Percentiles rank a stretch among this genome's conserved stretches.
These are phyloP conservation scores for Rhodomyrtus tomentosa DNA, from an alignment of 345 rosid species.

Conservation along the genomic window DNA sequence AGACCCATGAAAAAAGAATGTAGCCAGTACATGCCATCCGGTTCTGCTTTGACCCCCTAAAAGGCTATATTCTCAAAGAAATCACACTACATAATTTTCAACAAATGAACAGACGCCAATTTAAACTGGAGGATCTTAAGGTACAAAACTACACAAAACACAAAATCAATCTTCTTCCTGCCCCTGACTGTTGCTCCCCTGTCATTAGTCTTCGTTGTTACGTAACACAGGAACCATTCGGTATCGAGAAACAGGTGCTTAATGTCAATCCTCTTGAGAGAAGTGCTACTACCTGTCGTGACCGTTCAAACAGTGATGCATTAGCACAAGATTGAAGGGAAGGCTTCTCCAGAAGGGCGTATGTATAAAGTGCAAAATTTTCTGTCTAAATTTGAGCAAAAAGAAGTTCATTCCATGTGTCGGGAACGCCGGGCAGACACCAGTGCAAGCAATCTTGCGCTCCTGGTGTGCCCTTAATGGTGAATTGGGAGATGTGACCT, in stretches of 20 bases:
- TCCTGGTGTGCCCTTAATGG: not conserved
- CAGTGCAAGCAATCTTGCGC: conserved; percentile 27
- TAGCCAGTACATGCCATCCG: not conserved
- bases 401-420: conserved; percentile 44
- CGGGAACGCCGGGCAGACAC: conserved; percentile 46
- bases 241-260: not conserved
- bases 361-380: not conserved
- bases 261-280: not conserved
- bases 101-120: not conserved
- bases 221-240: not conserved
- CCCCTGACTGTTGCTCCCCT: not conserved
- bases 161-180: not conserved
- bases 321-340: not conserved
- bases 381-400: conserved; percentile 12
- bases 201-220: not conserved
- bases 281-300: not conserved
- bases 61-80: not conserved
- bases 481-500: conserved; percentile 20
- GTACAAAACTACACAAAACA: not conserved
- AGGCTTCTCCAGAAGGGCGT: not conserved
- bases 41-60: not conserved
- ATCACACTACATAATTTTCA: not conserved
- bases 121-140: not conserved
- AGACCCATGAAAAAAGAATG: not conserved
- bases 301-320: not conserved